Percentiles rank a stretch among this genome's conserved stretches.
These are phyloP conservation scores for Umbilicus rupestris DNA, from an alignment of 164 flowering plant species.

Conservation along the genomic window DNA sequence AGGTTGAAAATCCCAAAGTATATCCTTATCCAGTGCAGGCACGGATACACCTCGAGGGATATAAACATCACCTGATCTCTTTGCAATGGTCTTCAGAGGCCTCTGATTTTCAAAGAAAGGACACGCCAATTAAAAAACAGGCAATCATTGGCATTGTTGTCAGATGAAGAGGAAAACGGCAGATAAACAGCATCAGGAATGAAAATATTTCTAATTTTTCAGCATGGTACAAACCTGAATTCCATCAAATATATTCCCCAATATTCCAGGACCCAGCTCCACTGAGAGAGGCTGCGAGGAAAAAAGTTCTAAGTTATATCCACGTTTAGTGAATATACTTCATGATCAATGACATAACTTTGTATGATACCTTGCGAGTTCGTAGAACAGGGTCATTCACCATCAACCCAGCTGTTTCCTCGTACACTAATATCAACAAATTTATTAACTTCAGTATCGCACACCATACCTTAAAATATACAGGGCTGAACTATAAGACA, in stretches of 20 bases:
- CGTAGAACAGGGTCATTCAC: slow-evolving; percentile 96
- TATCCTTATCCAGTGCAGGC: slow-evolving; percentile 96
- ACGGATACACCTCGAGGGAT: slow-evolving; percentile 99
- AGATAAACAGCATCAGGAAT: not conserved
- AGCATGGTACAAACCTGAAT: slow-evolving; percentile 60
- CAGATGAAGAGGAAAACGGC: not conserved
- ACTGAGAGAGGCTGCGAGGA: slow-evolving; percentile 85
- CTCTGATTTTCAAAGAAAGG: slow-evolving; percentile 53
- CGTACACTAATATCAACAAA: slow-evolving; percentile 54
- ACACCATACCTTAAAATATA: not conserved
- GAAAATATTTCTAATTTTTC: not conserved
- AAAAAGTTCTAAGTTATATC: slow-evolving; percentile 2
- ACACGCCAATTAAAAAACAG: not conserved
- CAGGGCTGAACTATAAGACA: not conserved
- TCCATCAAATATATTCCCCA: slow-evolving; percentile 98
- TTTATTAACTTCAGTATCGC: not conserved
- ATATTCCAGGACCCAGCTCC: slow-evolving; percentile 94
- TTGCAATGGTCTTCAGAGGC: slow-evolving; percentile 95
- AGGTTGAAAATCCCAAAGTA: slow-evolving; percentile 90
- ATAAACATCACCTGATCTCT: slow-evolving; percentile 88
- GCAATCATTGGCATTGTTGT: not conserved
- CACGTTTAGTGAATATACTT: not conserved
- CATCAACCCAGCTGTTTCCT: slow-evolving; percentile 94
- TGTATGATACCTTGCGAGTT: slow-evolving; percentile 62
- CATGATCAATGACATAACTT: not conserved